phyloP scores from a whole-genome alignment of 2,329 filamentous ascomycete species.

The Trichoderma breve region DNA sequence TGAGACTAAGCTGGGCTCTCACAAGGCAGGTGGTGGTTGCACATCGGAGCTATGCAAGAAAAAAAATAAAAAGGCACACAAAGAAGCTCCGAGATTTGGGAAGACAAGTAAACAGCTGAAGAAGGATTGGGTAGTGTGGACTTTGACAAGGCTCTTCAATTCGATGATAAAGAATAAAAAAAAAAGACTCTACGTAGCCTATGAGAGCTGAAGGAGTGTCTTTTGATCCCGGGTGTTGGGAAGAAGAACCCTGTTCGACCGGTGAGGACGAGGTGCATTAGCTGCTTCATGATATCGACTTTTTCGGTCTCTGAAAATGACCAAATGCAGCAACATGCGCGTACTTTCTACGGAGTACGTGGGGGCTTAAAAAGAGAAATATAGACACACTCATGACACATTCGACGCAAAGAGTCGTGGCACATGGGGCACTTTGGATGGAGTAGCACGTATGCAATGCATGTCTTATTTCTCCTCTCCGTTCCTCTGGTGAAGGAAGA shows the following conservation, averaged over 20 bases:
- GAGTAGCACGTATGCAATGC: conserved; percentile 3
- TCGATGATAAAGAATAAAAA: neutral
- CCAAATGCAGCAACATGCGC: neutral
- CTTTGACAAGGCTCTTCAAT: neutral
- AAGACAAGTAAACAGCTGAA: neutral
- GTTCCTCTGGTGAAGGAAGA: neutral
- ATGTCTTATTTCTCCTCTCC: conserved; percentile 14
- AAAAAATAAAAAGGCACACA: neutral
- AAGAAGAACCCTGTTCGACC: neutral
- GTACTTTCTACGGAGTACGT: neutral
- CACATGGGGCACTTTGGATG: neutral
- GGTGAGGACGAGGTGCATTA: neutral
- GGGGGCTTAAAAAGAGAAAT: neutral
- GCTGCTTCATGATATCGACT: neutral
- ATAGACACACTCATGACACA: neutral
- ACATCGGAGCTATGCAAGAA: neutral
- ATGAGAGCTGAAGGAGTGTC: neutral
- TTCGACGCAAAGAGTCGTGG: neutral
- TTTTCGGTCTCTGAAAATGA: neutral
- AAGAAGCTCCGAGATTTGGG: neutral
- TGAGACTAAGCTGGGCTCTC: neutral
- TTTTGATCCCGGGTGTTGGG: neutral
- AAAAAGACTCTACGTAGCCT: neutral
- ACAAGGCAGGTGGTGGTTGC: neutral
- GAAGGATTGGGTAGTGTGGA: neutral